Evolutionary conservation across 2,329 filamentous ascomycete species (phyloP).

Genomic region (Fusarium sterilihyphosum): DNA sequence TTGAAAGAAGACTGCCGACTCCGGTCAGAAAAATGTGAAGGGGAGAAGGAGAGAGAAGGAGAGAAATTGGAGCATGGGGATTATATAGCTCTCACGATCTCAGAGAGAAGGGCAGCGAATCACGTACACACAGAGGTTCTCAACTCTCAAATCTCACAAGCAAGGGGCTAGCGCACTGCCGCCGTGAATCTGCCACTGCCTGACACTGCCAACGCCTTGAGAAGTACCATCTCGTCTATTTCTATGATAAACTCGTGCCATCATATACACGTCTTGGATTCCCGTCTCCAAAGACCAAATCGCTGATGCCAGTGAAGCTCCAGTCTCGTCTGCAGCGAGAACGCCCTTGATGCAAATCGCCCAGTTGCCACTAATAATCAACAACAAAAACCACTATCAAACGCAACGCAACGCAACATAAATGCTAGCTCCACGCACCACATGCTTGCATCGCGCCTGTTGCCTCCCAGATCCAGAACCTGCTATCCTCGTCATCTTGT

Average conservation of each 20-base stretch:
- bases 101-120: neutral
- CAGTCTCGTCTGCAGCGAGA: conserved; percentile 13
- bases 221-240: conserved; percentile 35
- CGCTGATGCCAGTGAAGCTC: conserved; percentile 2
- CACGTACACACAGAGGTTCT: neutral
- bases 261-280: conserved; percentile 35
- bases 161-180: neutral
- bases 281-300: conserved; percentile 26
- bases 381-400: conserved; percentile 14
- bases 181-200: neutral
- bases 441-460: conserved; percentile 10
- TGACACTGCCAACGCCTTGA: neutral
- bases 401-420: neutral
- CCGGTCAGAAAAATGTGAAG: neutral
- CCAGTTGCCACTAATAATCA: conserved; percentile 17
- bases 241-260: conserved; percentile 33
- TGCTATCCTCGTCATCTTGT: conserved; percentile 12
- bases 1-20: neutral
- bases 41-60: neutral
- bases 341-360: conserved; percentile 22
- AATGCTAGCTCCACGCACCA: conserved; percentile 23
- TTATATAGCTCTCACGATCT: neutral
- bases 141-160: neutral
- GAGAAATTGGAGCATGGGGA: neutral
- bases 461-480: conserved; percentile 24